Conservation (phyloP, 2,329 filamentous ascomycete species). For the Dendryphion nanum region DNA sequence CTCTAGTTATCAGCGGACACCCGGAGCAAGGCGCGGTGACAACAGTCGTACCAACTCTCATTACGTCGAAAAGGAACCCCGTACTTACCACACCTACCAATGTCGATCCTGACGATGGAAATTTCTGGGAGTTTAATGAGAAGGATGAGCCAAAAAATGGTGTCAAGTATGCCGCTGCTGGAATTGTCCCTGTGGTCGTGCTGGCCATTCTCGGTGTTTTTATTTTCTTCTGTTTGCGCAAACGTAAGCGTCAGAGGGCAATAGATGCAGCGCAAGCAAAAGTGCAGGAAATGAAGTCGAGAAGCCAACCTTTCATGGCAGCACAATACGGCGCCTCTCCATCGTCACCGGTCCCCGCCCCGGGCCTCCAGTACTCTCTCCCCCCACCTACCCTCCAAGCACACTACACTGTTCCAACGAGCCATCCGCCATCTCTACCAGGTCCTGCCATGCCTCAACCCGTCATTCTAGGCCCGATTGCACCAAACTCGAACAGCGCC, state of each 20-base stretch:
- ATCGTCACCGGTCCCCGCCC: neutral
- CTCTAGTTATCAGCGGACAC: no score
- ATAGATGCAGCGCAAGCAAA: conserved; percentile 9
- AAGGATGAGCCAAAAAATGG: neutral
- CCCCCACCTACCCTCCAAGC: conserved; percentile 1
- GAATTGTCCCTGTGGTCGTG: conserved; percentile 21
- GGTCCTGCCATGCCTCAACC: conserved; percentile 18
- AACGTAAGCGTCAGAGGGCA: conserved; percentile 21
- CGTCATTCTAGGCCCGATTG: conserved; percentile 36
- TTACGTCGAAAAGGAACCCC: no score
- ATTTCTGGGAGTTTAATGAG: neutral
- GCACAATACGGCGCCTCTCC: conserved; percentile 1
- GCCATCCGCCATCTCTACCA: conserved; percentile 8
- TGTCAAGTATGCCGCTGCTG: conserved; percentile 12
- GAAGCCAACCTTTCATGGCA: conserved; percentile 5
- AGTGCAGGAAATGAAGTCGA: conserved; percentile 27
- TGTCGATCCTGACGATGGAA: no score
- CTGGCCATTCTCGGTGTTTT: conserved; percentile 22
- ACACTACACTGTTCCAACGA: conserved; percentile 1
- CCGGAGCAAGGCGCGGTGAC: no score
- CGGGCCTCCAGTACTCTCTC: neutral
- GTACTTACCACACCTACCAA: no score
- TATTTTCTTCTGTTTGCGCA: conserved; percentile 28
- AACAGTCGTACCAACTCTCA: no score
- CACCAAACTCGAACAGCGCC: conserved; percentile 26